Conservation (phyloP, 495 filamentous ascomycete species). For the Penicillium desertorum region DNA sequence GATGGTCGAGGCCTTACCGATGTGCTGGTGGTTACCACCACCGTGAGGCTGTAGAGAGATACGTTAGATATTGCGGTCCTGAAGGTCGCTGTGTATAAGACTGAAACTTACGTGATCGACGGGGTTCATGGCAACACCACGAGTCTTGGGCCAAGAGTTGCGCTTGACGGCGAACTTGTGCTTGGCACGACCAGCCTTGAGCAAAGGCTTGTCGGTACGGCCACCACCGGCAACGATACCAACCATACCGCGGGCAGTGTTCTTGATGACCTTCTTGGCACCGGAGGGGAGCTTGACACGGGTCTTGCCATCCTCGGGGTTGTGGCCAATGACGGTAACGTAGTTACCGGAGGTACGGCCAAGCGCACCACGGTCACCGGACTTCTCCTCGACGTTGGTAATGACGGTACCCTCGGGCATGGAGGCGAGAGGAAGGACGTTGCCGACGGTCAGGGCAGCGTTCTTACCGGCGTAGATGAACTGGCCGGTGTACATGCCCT, state of each 20-base stretch:
- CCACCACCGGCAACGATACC: slow-evolving; percentile 99
- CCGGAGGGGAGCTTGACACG: slow-evolving; percentile 97
- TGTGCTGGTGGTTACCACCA: slow-evolving; percentile 99
- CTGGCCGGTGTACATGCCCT: slow-evolving; percentile 99
- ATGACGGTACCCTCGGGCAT: slow-evolving; percentile 98
- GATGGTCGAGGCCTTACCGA: slow-evolving; percentile 99
- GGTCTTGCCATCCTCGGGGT: slow-evolving; percentile 98
- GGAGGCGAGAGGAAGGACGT: slow-evolving; percentile 88
- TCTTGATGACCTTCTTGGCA: slow-evolving; percentile 98
- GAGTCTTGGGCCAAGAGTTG: slow-evolving; percentile 99
- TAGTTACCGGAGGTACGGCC: slow-evolving; percentile 98
- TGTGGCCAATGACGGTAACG: slow-evolving; percentile 97
- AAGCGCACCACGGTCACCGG: slow-evolving; percentile 91
- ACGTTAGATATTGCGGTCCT: slow-evolving; percentile 31
- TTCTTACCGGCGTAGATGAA: slow-evolving; percentile 99
- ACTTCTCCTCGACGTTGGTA: slow-evolving; percentile 98
- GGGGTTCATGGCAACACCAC: slow-evolving; percentile 99
- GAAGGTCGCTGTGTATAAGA: not conserved
- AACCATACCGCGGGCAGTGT: slow-evolving; percentile 92
- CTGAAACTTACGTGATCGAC: slow-evolving; percentile 81
- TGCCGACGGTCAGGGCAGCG: slow-evolving; percentile 90
- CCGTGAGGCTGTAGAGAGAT: slow-evolving; percentile 74
- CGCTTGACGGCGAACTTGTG: slow-evolving; percentile 99
- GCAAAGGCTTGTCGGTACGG: slow-evolving; percentile 97
- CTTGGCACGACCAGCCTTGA: slow-evolving; percentile 98